Evolutionary conservation across 768 basidiomycete genomes (phyloP).

Genomic region (Boletellus ananiceps): DNA sequence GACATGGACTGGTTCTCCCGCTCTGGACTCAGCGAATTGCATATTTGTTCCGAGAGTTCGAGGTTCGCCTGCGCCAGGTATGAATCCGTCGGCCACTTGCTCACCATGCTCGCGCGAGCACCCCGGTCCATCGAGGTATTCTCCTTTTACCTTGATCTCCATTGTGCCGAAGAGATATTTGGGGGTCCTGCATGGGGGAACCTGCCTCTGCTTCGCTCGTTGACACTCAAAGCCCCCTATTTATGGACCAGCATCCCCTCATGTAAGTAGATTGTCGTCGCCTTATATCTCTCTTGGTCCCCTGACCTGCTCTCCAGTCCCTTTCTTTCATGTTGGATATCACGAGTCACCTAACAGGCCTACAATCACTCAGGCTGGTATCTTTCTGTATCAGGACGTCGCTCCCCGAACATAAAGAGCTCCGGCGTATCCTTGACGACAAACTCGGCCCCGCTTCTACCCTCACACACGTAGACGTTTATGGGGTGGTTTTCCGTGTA

Average conservation of each 20-base stretch:
- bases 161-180: not conserved
- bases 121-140: conserved; percentile 2
- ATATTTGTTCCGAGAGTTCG: not conserved
- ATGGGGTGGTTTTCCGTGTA: not conserved
- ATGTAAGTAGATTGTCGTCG: not conserved
- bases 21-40: conserved; percentile 5
- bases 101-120: not conserved
- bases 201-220: conserved; percentile 6
- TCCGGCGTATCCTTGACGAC: not conserved
- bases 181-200: not conserved
- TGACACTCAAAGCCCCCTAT: not conserved
- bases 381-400: too few species aligned
- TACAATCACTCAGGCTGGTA: conserved; percentile 4
- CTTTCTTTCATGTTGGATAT: not conserved
- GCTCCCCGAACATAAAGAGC: too few species aligned
- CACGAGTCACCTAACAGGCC: not conserved
- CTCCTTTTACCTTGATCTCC: not conserved
- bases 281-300: not conserved
- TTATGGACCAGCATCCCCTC: not conserved
- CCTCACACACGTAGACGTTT: not conserved
- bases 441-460: not conserved
- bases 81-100: not conserved
- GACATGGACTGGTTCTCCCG: not conserved
- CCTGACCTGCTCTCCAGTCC: conserved; percentile 3
- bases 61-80: too few species aligned